Conservation (phyloP, 257 asterid species). For the Nicotiana noctiflora region DNA sequence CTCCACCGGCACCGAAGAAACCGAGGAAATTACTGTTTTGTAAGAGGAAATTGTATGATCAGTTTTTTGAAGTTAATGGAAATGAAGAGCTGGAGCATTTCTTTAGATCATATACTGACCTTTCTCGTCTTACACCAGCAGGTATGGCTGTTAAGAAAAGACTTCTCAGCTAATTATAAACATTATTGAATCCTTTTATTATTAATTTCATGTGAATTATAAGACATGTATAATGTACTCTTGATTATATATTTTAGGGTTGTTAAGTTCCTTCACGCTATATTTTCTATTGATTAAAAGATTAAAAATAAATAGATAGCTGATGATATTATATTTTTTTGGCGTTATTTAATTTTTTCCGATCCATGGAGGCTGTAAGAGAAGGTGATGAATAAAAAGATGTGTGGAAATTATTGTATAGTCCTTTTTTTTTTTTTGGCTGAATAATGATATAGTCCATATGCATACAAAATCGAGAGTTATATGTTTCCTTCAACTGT, state of each 20-base stretch:
- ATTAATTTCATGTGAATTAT: neutral
- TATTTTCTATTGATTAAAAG: neutral
- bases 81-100: constrained; percentile 30
- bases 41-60: constrained; percentile 16
- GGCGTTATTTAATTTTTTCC: too few species aligned
- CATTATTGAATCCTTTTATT: neutral
- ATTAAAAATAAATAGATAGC: neutral
- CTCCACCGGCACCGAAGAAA: constrained; percentile 28
- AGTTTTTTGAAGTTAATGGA: constrained; percentile 21
- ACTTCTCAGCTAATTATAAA: neutral
- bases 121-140: neutral
- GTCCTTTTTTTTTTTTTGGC: too few species aligned
- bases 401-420: neutral
- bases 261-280: neutral
- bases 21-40: neutral
- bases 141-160: constrained; percentile 15
- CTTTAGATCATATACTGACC: constrained; percentile 18
- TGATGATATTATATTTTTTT: too few species aligned
- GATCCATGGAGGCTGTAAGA: neutral
- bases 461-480: neutral
- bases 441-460: neutral
- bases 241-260: neutral
- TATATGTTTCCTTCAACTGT: neutral
- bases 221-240: neutral
- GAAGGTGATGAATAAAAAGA: neutral